Percentiles rank a stretch among this genome's conserved stretches.
phyloP scores from a whole-genome alignment of 1,284 basidiomycete species.

The Naganishia albida region DNA sequence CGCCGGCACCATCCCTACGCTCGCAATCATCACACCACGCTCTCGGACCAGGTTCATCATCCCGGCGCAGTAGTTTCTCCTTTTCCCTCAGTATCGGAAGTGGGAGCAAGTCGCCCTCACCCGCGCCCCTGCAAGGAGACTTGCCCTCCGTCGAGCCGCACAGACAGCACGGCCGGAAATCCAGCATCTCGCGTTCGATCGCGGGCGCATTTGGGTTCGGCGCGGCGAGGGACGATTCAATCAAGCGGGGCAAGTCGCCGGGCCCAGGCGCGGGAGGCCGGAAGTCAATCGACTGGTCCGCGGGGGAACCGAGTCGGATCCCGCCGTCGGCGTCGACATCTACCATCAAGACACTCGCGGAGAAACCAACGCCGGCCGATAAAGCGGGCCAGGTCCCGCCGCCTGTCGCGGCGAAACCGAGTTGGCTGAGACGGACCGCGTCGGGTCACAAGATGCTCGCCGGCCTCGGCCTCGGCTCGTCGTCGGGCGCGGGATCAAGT shows the following conservation, averaged over 20 bases:
- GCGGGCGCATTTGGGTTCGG: constrained; percentile 22
- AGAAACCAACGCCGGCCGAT: background rate
- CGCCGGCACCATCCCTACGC: constrained; percentile 13
- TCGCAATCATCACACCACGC: constrained; percentile 1
- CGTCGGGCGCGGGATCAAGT: background rate
- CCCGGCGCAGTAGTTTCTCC: constrained; percentile 20
- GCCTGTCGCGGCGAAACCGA: constrained; percentile 29
- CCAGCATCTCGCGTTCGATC: constrained; percentile 21
- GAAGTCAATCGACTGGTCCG: constrained; percentile 13
- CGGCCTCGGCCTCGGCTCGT: constrained; percentile 9
- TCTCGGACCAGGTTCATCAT: background rate
- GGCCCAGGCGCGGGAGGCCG: background rate
- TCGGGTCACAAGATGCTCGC: constrained; percentile 29
- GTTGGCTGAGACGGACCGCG: constrained; percentile 31
- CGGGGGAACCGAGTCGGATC: background rate
- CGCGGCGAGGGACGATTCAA: constrained; percentile 3
- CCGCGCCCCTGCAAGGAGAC: background rate
- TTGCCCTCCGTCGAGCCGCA: background rate
- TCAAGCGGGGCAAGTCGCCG: constrained; percentile 20
- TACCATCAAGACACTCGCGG: constrained; percentile 8
- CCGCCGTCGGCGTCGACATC: constrained; percentile 9
- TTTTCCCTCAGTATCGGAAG: constrained; percentile 24
- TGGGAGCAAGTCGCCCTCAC: constrained; percentile 16
- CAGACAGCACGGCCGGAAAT: constrained; percentile 20
- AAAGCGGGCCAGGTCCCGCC: constrained; percentile 6